Evolutionary conservation across 2,329 filamentous ascomycete species (phyloP), one percentile per base, ranked within the genome.

Genomic region (Penicillium sp.): DNA sequence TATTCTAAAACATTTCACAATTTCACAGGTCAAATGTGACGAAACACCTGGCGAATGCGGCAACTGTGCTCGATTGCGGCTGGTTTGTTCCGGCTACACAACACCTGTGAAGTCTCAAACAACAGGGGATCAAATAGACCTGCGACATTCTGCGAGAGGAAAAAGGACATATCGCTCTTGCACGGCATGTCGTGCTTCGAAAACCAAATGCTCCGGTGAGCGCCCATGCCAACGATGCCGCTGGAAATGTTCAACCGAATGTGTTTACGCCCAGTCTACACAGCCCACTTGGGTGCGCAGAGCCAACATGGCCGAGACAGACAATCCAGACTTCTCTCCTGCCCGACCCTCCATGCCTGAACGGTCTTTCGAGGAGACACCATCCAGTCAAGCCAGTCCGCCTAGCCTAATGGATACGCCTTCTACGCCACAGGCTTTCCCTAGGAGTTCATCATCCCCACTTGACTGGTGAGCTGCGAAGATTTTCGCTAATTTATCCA

Each of bases 171-270:
- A 62, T 52, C 56, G 62, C 6, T 65, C 62, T 14, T 65, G 62
- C 31, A 57, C 45, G 6, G 54, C 49, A 29, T 65, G 62, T 40
- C 61, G 62, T 11, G 40, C 43, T n/a, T 63, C 61, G 1, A 65
- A 65, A 34, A 65, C 62, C 2, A 65, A 65, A 42, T 65, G 62
- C 35, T 65, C 62, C 2, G 62, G 62, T 14, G 61, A 62, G 14
- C 61, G 57, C 38, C 62, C 62, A 32, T 65, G 62, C 43, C 55
- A 53, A 45, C 53, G 61, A 31, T 65, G 62, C 53, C 50, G 45
- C 39, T 9, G 59, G 57, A 47, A 51, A 37, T 18, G 24, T 38
- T 4, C 22, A 9, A n/a, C 5, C 40, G 40, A 43, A 18, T 65
- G 62, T 45, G 39, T 56, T 10, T 65, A 61, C 29, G 60, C 59